Evolutionary conservation across 2,329 filamentous ascomycete genomes (phyloP), one percentile per base, ranked within the genome.

Genomic region (Diaporthe sp.): DNA sequence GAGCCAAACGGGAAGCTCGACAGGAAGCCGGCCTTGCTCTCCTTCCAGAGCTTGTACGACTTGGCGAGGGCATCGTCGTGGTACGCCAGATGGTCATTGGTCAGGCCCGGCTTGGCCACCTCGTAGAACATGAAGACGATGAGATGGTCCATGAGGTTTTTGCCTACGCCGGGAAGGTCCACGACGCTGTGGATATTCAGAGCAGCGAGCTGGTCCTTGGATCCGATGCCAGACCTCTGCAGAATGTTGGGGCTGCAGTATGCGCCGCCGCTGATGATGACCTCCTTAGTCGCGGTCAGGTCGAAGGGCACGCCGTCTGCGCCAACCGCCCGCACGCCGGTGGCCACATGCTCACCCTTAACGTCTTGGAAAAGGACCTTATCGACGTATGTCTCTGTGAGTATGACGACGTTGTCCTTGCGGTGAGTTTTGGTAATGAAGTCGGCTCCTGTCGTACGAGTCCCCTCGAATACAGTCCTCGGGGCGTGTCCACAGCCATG

Each of bases 191-290:
- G 75, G 6, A 83, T 82, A 0, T 73, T 77, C 28, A 79, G 74
- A 0, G 68, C 49, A 25, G 79, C 74, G 6, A 81, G 65, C 2
- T 80, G 74, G 0, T 73, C 46, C 51, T 51, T 75, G 4, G 82
- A 79, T 1, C 82, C 82, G 25, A 84, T 80, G 12, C 82, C 82
- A 72, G 82, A 83, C 22, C 28, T 76, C 77, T 81, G 78, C 0
- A 84, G 78, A 22, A 84, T 73, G 62, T 83, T 82, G 0, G 83
- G 82, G 1, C 79, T 79, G 39, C 80, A 81, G 8, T 81, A 67
- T 5, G 80, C 77, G 4, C 82, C 81, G 22, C 77, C 78, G 74
- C 80, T 81, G 9, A 84, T 37, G 9, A 84, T 80, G 37, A 83
- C 80, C 62, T 83, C 82, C 9, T 81, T 77, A 4, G 46, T 55